Evolutionary conservation across 225 moss, liverwort and hornwort genomes (phyloP).

Genomic region (Ulota crispa): DNA sequence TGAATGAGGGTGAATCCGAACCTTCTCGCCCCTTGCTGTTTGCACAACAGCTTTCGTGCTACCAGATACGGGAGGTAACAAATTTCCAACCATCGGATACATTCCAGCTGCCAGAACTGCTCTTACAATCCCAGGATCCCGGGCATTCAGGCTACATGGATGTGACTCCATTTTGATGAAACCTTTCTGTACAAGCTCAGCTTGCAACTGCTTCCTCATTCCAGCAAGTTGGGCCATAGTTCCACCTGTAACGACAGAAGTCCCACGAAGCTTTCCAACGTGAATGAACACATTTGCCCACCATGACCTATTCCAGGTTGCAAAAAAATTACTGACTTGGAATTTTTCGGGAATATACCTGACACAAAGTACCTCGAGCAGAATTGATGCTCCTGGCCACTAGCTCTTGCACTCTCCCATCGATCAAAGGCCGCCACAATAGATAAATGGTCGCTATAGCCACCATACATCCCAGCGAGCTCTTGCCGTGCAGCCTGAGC

Average conservation of each 20-base stretch:
- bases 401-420: constrained; percentile 64
- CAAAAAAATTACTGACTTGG: background rate
- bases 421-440: constrained; percentile 92
- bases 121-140: constrained; percentile 88
- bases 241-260: constrained; percentile 50
- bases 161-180: constrained; percentile 77
- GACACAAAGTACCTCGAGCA: constrained; percentile 61
- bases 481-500: constrained; percentile 81
- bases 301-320: background rate
- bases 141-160: constrained; percentile 87
- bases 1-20: constrained; percentile 95
- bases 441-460: constrained; percentile 92
- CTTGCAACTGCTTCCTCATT: constrained; percentile 87
- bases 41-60: constrained; percentile 74
- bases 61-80: constrained; percentile 63
- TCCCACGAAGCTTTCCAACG: background rate
- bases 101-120: constrained; percentile 90
- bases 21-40: constrained; percentile 90
- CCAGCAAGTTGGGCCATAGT: constrained; percentile 94
- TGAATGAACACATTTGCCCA: background rate
- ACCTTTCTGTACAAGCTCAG: constrained; percentile 91
- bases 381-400: constrained; percentile 51
- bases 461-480: constrained; percentile 72
- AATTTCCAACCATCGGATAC: constrained; percentile 96
- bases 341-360: constrained; percentile 34